These are phyloP conservation scores for Xylariomycetidae sp. DNA, from an alignment of 2,329 filamentous ascomycete species.

Conservation along the genomic window DNA sequence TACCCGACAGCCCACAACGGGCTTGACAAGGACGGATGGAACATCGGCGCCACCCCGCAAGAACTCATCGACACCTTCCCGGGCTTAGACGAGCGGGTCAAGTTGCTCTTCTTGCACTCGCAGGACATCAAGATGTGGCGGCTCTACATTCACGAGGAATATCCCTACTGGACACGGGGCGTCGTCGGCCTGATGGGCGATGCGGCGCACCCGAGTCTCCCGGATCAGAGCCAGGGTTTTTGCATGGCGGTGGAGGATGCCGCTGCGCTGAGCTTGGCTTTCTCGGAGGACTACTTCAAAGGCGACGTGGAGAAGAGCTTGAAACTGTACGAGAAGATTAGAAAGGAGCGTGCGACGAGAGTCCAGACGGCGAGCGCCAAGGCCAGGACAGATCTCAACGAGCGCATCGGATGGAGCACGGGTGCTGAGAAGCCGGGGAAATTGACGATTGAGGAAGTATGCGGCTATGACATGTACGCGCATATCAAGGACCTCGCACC, in stretches of 20 bases:
- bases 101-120: slow-evolving; percentile 53
- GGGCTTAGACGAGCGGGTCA: slow-evolving; percentile 53
- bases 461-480: neutral
- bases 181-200: slow-evolving; percentile 58
- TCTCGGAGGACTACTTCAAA: slow-evolving; percentile 37
- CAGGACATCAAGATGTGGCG: slow-evolving; percentile 62
- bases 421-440: neutral
- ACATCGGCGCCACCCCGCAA: slow-evolving; percentile 41
- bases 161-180: slow-evolving; percentile 32
- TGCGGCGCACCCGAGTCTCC: slow-evolving; percentile 66
- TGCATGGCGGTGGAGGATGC: slow-evolving; percentile 67
- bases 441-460: neutral
- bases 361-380: slow-evolving; percentile 55
- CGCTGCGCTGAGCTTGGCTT: slow-evolving; percentile 57
- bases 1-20: slow-evolving; percentile 59
- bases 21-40: slow-evolving; percentile 26
- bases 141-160: slow-evolving; percentile 51
- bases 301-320: slow-evolving; percentile 46
- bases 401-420: slow-evolving; percentile 44
- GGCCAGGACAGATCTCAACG: slow-evolving; percentile 58
- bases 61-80: slow-evolving; percentile 59
- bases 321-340: slow-evolving; percentile 46
- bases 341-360: slow-evolving; percentile 49
- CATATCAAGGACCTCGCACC: no score
- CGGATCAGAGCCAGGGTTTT: slow-evolving; percentile 64